These are phyloP conservation scores for Dentipellis fragilis DNA, from an alignment of 768 basidiomycete genomes.

Conservation along the genomic window DNA sequence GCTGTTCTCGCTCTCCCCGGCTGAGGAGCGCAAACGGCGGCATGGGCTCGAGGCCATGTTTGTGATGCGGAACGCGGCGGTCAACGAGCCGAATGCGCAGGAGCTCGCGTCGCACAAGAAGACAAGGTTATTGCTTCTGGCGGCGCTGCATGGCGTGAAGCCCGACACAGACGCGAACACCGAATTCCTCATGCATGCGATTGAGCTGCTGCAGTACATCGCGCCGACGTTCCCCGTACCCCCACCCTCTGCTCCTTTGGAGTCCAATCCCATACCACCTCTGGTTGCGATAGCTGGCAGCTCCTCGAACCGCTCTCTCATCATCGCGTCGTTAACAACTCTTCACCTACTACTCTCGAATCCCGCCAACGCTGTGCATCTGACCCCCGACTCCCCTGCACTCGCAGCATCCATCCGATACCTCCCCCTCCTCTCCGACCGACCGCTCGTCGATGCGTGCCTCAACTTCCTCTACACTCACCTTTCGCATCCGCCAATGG, in stretches of 20 bases:
- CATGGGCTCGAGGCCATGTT: conserved; percentile 83
- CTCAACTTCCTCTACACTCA: conserved; percentile 70
- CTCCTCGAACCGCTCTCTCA: conserved; percentile 66
- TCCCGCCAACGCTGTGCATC: conserved; percentile 43
- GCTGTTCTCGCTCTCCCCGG: conserved; percentile 49
- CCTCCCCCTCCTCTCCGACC: conserved; percentile 65
- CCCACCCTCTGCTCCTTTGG: conserved; percentile 20
- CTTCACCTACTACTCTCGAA: conserved; percentile 56
- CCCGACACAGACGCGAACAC: conserved; percentile 52
- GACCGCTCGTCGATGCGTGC: conserved; percentile 56
- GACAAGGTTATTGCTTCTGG: conserved; percentile 56
- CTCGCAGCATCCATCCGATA: conserved; percentile 57
- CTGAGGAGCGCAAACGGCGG: conserved; percentile 44
- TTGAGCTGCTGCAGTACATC: conserved; percentile 64
- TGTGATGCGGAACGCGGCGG: conserved; percentile 77
- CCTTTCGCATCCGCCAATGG: conserved; percentile 63
- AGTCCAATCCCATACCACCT: conserved; percentile 43
- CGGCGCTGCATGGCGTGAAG: conserved; percentile 53
- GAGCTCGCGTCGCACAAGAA: conserved; percentile 50
- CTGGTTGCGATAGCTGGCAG: conserved; percentile 44
- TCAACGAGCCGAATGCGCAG: conserved; percentile 54
- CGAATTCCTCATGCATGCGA: conserved; percentile 62
- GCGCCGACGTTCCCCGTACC: conserved; percentile 34
- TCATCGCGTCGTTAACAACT: conserved; percentile 52
- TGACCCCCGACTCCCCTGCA: conserved; percentile 47